phyloP scores from a whole-genome alignment of 192 early-diverging fungal genomes.

The Borealophlyctis nickersoniae region DNA sequence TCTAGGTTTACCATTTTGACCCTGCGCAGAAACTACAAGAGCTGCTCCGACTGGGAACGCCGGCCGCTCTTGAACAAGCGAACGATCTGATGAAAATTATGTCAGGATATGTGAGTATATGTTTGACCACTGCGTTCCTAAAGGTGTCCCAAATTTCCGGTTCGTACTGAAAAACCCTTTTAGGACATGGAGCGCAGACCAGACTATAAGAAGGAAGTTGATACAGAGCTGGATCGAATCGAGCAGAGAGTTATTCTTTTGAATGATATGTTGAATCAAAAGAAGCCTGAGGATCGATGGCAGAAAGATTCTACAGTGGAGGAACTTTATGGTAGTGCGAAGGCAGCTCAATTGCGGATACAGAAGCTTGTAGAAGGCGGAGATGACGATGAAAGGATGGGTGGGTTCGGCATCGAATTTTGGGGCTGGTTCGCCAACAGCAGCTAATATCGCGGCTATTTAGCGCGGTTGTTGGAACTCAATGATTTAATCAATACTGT shows the following conservation, averaged over 20 bases:
- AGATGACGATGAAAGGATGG: slow-evolving; percentile 74
- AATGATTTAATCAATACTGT: slow-evolving; percentile 82
- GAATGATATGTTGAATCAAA: slow-evolving; percentile 75
- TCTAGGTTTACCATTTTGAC: neutral
- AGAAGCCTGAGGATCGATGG: slow-evolving; percentile 48
- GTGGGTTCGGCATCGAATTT: slow-evolving; percentile 41
- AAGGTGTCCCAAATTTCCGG: no score
- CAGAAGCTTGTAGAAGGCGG: slow-evolving; percentile 69
- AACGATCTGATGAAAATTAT: slow-evolving; percentile 98
- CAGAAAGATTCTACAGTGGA: slow-evolving; percentile 34
- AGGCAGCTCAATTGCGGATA: slow-evolving; percentile 67
- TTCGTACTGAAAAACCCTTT: neutral
- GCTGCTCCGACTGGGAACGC: slow-evolving; percentile 88
- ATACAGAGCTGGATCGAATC: slow-evolving; percentile 76
- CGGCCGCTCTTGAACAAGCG: slow-evolving; percentile 89
- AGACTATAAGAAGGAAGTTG: slow-evolving; percentile 83
- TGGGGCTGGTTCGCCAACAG: neutral
- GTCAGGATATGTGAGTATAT: slow-evolving; percentile 92
- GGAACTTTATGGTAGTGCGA: slow-evolving; percentile 66
- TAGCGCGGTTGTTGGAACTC: slow-evolving; percentile 65
- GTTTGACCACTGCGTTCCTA: slow-evolving; percentile 11
- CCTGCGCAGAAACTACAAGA: slow-evolving; percentile 98
- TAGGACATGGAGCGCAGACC: slow-evolving; percentile 53
- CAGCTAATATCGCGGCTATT: neutral
- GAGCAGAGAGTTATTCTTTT: slow-evolving; percentile 71